Base-by-base conservation (phyloP, 129 eudicot genomes). In the Saposhnikovia divaricata region DNA sequence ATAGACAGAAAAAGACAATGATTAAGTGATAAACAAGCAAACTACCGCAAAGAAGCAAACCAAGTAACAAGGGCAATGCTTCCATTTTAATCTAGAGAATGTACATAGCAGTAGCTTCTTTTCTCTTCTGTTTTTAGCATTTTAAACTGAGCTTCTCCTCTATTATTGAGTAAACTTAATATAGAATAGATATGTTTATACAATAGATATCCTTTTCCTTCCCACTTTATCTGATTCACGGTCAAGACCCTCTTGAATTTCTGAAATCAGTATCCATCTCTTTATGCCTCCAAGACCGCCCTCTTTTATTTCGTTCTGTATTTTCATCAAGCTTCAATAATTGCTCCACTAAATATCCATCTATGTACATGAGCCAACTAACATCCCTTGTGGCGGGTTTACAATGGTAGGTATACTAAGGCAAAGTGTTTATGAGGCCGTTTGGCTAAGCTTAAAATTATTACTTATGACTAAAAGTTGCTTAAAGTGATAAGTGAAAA, bases 1-100 rank as follows among this genome's bases (percentile, higher is more conserved):
- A 75, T 53, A 80, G 66, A 50, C 27, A 37, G 10, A 34, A 74
- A 9, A 80, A n/a, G n/a, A n/a, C n/a, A n/a, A 72, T 57, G n/a
- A 59, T 19, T 39, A 78, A 28, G 59, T 44, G 19, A 74, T 74
- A 27, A 42, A 76, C 68, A 74, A 42, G 34, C 14, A n/a, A 59
- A 59, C 66, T 21, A 57, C 66, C 1, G 31, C 68, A 59, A 59
- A 59, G 68, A 59, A 59, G 68, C 31, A 59, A 59, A 59, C 68
- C 14, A 59, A 8, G 68, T 9, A 9, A 23, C n/a, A 50, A 15
- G 57, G 57, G 57, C 23, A 50, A 50, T 50, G 57, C 57, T 50
- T 18, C 57, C 57, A 16, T 2, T 53, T 53, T 19, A 8, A 53
- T 53, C 6, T 6, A 18, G 61, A 53, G 25, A 6, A 19, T 53